Evolutionary conservation across 345 rosid genomes (phyloP), one percentile per base, ranked within the genome.

Genomic region (Populus simonii): DNA sequence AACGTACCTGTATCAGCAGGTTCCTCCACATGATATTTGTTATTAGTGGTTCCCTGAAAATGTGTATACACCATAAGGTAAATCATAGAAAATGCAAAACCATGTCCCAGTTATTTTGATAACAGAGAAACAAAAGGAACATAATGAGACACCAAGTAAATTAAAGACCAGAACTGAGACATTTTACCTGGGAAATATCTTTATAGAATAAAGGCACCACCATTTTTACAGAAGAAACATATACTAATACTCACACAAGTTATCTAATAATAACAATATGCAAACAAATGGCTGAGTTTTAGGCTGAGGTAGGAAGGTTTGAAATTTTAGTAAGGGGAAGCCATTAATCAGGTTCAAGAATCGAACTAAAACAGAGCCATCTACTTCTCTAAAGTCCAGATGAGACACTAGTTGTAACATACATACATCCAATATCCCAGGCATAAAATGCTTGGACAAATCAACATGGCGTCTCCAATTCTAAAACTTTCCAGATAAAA

Each of bases 1-100:
- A 16, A 29, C 15, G 6, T 62, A 81, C 85, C 85, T 82, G 85
- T 53, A 82, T 43, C 74, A 82, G 74, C 57, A 82, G 74, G 80
- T 82, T 82, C 70, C 82, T 82, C 85, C 85, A 82, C 85, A 82
- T 82, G 63, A 82, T 82, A 61, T 82, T 82, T 55, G 85, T 82
- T 43, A 82, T 78, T 16, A 82, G 71, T 17, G 85, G 85, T 62
- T 82, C 85, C 85, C 85, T 82, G 74, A 5, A 33, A 23, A 38
- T 38, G 67, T 25, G 36, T 7, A 10, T 15, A 43, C 55, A 66
- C 31, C 7, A 53, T 27, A 16, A 59, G 23, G 33, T 74, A 18
- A 8, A 73, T 57, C 18, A 29, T 73, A 45, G 35, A 59, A 73
- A 73, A 36, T 12, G 27, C n/a, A 72, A 55, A 11, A 13, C 3